Percentiles rank a stretch among this genome's conserved stretches.
Conservation (phyloP, 441 rosid species). For the Eruca vesicaria region DNA sequence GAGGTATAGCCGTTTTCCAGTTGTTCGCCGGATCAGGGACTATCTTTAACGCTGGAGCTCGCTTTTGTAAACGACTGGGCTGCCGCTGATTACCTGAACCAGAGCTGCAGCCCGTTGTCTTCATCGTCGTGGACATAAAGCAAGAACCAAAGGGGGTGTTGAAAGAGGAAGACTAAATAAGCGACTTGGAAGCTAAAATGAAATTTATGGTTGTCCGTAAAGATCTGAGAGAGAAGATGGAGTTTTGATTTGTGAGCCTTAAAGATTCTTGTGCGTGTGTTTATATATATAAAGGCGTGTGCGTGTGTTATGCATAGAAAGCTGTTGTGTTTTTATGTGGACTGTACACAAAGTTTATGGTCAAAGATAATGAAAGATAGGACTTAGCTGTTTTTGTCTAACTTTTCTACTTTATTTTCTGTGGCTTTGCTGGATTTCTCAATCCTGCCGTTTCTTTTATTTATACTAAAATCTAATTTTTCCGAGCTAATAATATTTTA, state of each 20-base stretch:
- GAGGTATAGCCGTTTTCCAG: constrained; percentile 92
- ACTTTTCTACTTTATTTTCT: neutral
- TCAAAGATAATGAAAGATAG: constrained; percentile 16
- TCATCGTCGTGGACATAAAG: constrained; percentile 44
- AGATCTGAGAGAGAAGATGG: neutral
- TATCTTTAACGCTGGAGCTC: constrained; percentile 72
- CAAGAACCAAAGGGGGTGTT: neutral
- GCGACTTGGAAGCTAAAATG: neutral
- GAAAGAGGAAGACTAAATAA: neutral
- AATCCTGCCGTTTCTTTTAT: neutral
- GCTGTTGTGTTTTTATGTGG: neutral
- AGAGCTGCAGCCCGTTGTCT: constrained; percentile 29
- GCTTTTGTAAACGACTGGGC: constrained; percentile 76
- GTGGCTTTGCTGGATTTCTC: constrained; percentile 26
- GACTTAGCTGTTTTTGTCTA: constrained; percentile 20
- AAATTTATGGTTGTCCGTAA: constrained; percentile 12
- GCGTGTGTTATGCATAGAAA: constrained; percentile 13
- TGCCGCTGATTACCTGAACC: constrained; percentile 29
- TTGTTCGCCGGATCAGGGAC: constrained; percentile 40
- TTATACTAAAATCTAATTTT: neutral
- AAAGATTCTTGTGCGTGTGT: constrained; percentile 16
- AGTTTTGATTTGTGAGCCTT: constrained; percentile 2
- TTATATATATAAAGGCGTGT: constrained; percentile 11
- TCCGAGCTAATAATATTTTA: neutral
- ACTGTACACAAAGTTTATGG: constrained; percentile 14